Conservation (phyloP, 2,329 filamentous ascomycete genomes). For the Elsinoe arachidis region DNA sequence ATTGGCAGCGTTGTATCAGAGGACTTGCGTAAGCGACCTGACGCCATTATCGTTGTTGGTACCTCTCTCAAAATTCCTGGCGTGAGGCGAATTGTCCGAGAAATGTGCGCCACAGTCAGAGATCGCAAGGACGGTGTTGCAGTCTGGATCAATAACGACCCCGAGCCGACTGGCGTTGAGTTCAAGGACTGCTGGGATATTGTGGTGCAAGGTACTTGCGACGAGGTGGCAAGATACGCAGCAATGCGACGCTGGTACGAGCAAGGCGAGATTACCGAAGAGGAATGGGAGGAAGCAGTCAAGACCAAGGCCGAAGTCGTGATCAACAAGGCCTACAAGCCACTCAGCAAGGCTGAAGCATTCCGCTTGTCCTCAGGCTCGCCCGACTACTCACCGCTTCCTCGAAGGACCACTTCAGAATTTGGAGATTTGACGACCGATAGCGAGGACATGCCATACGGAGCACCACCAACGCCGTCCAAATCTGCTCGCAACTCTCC, state of each 20-base stretch:
- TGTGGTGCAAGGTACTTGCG: constrained; percentile 76
- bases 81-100: constrained; percentile 77
- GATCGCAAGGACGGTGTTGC: constrained; percentile 67
- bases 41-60: constrained; percentile 88
- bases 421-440: constrained; percentile 20
- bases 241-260: constrained; percentile 53
- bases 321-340: constrained; percentile 18
- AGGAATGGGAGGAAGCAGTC: constrained; percentile 33
- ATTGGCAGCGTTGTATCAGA: constrained; percentile 85
- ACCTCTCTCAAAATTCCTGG: constrained; percentile 94
- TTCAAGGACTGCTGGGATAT: constrained; percentile 92
- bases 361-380: constrained; percentile 27
- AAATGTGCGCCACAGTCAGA: constrained; percentile 82
- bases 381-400: constrained; percentile 8
- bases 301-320: constrained; percentile 33
- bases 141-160: constrained; percentile 88
- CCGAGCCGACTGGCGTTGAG: constrained; percentile 71
- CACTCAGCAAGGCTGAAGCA: constrained; percentile 16
- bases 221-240: constrained; percentile 71
- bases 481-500: constrained; percentile 21
- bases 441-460: constrained; percentile 21
- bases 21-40: constrained; percentile 75
- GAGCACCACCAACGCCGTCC: constrained; percentile 27
- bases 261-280: constrained; percentile 37
- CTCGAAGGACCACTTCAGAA: constrained; percentile 17